A percentile compares a stretch with the other conserved stretches of the same genome.
Conservation (phyloP, 768 basidiomycete species). For the Boletus bicolor region DNA sequence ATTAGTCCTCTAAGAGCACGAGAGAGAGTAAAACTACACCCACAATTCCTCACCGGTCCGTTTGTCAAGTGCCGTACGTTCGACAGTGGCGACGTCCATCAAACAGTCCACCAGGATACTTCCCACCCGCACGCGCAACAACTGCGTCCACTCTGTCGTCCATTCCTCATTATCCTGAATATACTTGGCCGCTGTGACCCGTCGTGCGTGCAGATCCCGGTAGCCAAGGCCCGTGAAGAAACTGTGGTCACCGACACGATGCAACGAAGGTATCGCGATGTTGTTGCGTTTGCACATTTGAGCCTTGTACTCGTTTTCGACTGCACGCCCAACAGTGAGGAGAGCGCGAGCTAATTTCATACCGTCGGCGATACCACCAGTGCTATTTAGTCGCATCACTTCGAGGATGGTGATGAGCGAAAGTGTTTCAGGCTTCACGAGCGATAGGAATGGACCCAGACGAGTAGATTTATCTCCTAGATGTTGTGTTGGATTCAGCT, state of each 20-base stretch:
- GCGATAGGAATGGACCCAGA: conserved; percentile 68
- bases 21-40: conserved; percentile 27
- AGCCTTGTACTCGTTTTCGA: conserved; percentile 90
- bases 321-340: conserved; percentile 72
- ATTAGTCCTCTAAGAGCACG: conserved; percentile 6
- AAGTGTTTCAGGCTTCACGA: conserved; percentile 74
- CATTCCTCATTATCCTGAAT: conserved; percentile 66
- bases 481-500: neutral
- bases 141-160: conserved; percentile 82
- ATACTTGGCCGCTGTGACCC: conserved; percentile 62
- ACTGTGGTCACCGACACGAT: conserved; percentile 32
- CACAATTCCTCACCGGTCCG: conserved; percentile 59
- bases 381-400: conserved; percentile 75
- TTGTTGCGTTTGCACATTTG: conserved; percentile 67
- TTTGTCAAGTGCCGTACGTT: conserved; percentile 54
- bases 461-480: conserved; percentile 18
- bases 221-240: conserved; percentile 64
- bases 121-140: conserved; percentile 72
- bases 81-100: conserved; percentile 80
- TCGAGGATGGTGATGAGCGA: conserved; percentile 89
- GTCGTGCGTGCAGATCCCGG: conserved; percentile 55
- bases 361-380: conserved; percentile 74
- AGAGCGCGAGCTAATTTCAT: conserved; percentile 89
- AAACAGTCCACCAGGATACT: conserved; percentile 78
- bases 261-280: conserved; percentile 44